Percentiles rank a stretch among this genome's conserved stretches.
Conservation (phyloP, 2,329 filamentous ascomycete genomes). For the Penicillium freii region DNA sequence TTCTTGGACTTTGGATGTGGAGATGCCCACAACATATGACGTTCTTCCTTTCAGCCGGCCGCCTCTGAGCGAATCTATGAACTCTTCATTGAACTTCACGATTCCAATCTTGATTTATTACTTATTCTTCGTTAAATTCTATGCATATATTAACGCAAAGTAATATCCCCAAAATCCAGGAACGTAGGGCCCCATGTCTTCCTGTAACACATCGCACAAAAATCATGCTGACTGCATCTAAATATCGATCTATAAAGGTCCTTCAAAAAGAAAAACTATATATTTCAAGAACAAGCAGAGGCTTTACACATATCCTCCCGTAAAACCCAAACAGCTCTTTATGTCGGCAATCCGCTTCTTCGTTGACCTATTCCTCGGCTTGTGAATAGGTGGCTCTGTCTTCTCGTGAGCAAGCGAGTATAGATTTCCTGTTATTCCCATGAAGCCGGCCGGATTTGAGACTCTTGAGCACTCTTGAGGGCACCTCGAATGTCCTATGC, state of each 20-base stretch:
- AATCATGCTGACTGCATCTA: not conserved
- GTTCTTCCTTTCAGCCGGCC: constrained; percentile 12
- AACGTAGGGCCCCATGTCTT: not conserved
- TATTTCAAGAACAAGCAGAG: not conserved
- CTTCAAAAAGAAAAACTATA: not conserved
- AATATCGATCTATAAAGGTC: not conserved
- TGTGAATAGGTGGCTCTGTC: not conserved
- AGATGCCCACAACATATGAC: constrained; percentile 11
- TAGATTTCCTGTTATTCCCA: not conserved
- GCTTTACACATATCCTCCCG: not conserved
- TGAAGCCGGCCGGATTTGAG: not conserved
- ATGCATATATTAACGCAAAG: not conserved
- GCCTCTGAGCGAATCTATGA: not conserved
- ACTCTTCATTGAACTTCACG: not conserved
- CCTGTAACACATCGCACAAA: not conserved
- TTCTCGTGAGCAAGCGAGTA: not conserved
- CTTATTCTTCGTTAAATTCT: not conserved
- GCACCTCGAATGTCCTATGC: not conserved
- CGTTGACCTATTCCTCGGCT: not conserved
- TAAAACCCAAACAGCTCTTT: not conserved
- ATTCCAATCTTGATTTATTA: too few relatives aligned
- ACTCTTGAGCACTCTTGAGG: not conserved
- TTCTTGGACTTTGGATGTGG: not conserved
- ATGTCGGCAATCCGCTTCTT: not conserved
- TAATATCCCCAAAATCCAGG: not conserved